Evolutionary conservation across 1,284 basidiomycete genomes (phyloP), one percentile per base, ranked within the genome.

Genomic region (Vanrija sp.): DNA sequence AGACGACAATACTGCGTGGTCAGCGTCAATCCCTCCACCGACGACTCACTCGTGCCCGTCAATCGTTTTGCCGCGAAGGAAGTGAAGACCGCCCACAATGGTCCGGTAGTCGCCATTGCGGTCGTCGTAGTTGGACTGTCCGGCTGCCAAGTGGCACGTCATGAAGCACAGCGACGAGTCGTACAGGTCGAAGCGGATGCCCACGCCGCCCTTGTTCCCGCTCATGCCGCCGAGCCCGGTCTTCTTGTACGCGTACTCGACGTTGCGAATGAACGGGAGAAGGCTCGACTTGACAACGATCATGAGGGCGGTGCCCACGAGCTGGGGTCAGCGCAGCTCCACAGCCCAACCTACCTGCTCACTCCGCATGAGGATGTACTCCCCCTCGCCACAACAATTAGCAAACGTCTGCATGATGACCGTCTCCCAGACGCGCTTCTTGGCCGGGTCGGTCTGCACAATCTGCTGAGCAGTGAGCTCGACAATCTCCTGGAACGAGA

Each of bases 401-500:
- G 86, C 84, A 42, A 98, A 82, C 0, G 88, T 86, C 46, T 91
- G 85, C 65, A 91, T 78, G 52, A 98, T 87, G 61, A 83, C 85
- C 18, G 79, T 80, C 76, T 98, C 94, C 95, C 95, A 98, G 52
- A 86, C 76, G 4, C 84, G 86, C 91, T 85, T 85, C 79, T 94
- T 95, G 66, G 93, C 92, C 0, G 94, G 92, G 75, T 98, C 96
- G 4, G 95, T 90, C 71, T 96, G 90, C 19, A 95, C 83, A 50
- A 99, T 97, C 73, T 98, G 94, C 70, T 96, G 91, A 5, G 96
- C 91, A 6, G 91, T 97, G 43, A 99, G 82, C 39, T 92, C 92
- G 0, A 99, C 96, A 52, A 99, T 93, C 76, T 99, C 96, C 76
- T 99, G 96, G 69, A 99, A 97, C 1, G 89, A 91, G 29, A 97